A percentile compares a stretch with the other conserved stretches of the same genome.
Conservation (phyloP, 202 grass and related monocot species). For the Zizania palustris region DNA sequence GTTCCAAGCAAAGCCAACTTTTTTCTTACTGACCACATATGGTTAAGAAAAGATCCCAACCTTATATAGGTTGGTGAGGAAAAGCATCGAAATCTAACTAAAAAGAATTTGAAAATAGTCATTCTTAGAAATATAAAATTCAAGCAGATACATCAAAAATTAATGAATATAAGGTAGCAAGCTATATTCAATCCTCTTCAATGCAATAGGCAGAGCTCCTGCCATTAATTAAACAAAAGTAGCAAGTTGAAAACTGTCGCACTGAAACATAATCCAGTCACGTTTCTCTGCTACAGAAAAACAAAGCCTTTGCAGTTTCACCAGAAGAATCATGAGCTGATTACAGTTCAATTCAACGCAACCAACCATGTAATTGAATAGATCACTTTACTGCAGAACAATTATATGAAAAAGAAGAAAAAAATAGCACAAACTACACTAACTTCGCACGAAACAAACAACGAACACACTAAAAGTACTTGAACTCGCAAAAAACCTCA, state of each 20-base stretch:
- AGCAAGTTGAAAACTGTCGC: slow-evolving; percentile 5
- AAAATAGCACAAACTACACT: background rate
- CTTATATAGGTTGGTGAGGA: slow-evolving; percentile 27
- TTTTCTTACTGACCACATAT: slow-evolving; percentile 19
- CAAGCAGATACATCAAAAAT: slow-evolving; percentile 9
- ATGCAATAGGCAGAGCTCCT: too few species aligned
- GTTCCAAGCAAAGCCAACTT: slow-evolving; percentile 34
- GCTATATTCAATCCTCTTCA: background rate
- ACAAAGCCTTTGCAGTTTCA: background rate
- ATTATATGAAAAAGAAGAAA: background rate
- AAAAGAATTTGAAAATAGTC: background rate
- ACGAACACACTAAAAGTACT: background rate
- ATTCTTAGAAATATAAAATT: background rate
- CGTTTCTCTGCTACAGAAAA: background rate
- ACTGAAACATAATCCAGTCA: slow-evolving; percentile 9
- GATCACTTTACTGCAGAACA: background rate
- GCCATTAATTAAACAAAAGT: background rate
- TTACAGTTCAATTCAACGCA: background rate
- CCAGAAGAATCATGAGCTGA: background rate
- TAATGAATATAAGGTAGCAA: slow-evolving; percentile 3
- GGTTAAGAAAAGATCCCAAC: slow-evolving; percentile 31
- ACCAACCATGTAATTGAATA: background rate
- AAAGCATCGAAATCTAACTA: slow-evolving; percentile 25
- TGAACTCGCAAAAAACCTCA: slow-evolving; percentile 16
- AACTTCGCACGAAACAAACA: background rate